Conservation (phyloP, 495 filamentous ascomycete species). For the Penicillium silybi region DNA sequence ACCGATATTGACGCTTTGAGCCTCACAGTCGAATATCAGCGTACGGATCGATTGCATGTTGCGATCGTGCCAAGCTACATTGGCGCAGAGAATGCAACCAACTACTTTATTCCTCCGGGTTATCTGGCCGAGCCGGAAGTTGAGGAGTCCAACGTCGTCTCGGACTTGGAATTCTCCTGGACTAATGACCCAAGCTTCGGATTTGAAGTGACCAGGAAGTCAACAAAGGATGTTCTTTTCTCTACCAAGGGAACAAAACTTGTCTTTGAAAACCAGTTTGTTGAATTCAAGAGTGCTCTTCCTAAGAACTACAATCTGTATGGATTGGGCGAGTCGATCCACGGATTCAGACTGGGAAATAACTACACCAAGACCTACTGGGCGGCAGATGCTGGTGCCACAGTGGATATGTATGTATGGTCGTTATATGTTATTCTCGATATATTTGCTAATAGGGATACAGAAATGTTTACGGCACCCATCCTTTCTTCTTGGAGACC, state of each 20-base stretch:
- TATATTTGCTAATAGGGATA: neutral
- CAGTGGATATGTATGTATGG: neutral
- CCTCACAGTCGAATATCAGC: slow-evolving; percentile 50
- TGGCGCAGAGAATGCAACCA: neutral
- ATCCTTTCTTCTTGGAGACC: slow-evolving; percentile 51
- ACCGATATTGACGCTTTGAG: slow-evolving; percentile 48
- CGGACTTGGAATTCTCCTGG: slow-evolving; percentile 25
- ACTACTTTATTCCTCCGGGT: neutral
- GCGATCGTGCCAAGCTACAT: slow-evolving; percentile 23
- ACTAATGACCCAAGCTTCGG: slow-evolving; percentile 48
- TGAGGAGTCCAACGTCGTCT: neutral
- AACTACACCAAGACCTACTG: slow-evolving; percentile 60
- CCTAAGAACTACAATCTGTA: slow-evolving; percentile 55
- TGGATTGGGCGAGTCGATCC: slow-evolving; percentile 52
- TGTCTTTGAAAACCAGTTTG: slow-evolving; percentile 55
- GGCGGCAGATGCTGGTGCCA: slow-evolving; percentile 47
- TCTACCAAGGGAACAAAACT: slow-evolving; percentile 44
- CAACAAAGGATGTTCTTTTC: slow-evolving; percentile 40
- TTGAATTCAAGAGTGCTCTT: slow-evolving; percentile 46
- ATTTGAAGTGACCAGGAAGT: slow-evolving; percentile 43
- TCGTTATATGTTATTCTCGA: neutral
- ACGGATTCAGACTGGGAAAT: slow-evolving; percentile 41
- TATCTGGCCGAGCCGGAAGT: neutral
- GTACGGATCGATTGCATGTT: slow-evolving; percentile 42
- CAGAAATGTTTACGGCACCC: slow-evolving; percentile 50